These are phyloP conservation scores for Cryptosporidium bovis DNA, from an alignment of 169 alveolate species.

Conservation along the genomic window DNA sequence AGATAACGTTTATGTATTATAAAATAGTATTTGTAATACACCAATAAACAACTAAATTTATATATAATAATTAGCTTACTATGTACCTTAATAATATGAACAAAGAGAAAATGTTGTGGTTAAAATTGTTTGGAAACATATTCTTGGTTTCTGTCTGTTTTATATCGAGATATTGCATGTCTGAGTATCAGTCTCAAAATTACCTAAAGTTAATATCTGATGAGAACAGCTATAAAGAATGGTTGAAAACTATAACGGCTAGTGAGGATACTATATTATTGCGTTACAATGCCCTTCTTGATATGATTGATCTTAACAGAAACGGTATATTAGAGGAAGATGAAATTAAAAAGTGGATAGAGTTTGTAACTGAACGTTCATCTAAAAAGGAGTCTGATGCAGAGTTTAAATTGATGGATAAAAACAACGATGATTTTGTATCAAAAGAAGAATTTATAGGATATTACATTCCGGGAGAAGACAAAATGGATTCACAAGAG, in stretches of 20 bases:
- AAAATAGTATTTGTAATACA: too few species aligned
- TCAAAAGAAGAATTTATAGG: constrained; percentile 33
- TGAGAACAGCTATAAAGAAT: constrained; percentile 46
- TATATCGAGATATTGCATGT: not conserved
- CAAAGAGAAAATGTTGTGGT: too few species aligned
- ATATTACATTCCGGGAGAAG: not conserved
- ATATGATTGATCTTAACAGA: constrained; percentile 26
- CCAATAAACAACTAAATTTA: too few species aligned
- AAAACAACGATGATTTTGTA: constrained; percentile 17
- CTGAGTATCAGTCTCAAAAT: not conserved
- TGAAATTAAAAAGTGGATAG: constrained; percentile 37
- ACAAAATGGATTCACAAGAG: not conserved
- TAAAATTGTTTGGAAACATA: too few species aligned
- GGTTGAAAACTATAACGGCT: constrained; percentile 49
- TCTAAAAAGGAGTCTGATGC: constrained; percentile 28
- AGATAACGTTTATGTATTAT: too few species aligned
- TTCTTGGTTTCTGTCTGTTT: too few species aligned
- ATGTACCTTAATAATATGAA: too few species aligned
- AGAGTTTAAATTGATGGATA: constrained; percentile 48
- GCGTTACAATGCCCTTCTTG: constrained; percentile 6
- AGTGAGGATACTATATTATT: constrained; percentile 23
- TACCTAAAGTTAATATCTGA: constrained; percentile 24
- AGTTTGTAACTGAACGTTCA: constrained; percentile 41
- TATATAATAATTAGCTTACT: too few species aligned
- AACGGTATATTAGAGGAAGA: constrained; percentile 15